Evolutionary conservation across 2,329 filamentous ascomycete genomes (phyloP).

Genomic region (Stachybotrys chlorohalonatus): DNA sequence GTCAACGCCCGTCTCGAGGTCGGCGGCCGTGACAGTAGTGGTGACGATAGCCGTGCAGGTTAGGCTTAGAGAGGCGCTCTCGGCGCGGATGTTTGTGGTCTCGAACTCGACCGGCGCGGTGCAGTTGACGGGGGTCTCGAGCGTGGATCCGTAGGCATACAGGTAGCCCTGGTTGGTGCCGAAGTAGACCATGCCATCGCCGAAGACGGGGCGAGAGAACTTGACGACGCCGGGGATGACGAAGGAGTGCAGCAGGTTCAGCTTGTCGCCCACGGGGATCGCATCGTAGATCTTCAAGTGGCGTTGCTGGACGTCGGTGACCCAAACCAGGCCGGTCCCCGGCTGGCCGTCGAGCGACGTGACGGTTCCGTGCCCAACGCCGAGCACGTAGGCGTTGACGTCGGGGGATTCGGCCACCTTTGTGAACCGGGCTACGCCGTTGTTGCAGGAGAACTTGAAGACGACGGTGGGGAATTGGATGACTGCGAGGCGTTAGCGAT

Average conservation of each 20-base stretch:
- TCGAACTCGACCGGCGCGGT: slow-evolving; percentile 39
- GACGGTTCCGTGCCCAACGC: slow-evolving; percentile 46
- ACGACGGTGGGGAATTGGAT: slow-evolving; percentile 46
- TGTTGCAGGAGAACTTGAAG: slow-evolving; percentile 47
- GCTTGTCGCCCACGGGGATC: slow-evolving; percentile 32
- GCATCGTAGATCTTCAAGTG: slow-evolving; percentile 45
- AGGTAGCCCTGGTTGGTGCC: slow-evolving; percentile 40
- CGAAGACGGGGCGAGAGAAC: slow-evolving; percentile 49
- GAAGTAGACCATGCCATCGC: slow-evolving; percentile 46
- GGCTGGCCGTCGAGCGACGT: slow-evolving; percentile 43
- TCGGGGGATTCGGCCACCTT: slow-evolving; percentile 41
- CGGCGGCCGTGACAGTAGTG: slow-evolving; percentile 30
- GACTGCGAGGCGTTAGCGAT: slow-evolving; percentile 17
- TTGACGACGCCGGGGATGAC: slow-evolving; percentile 43
- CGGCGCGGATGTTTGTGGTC: slow-evolving; percentile 28
- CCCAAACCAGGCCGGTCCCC: slow-evolving; percentile 49
- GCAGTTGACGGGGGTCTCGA: slow-evolving; percentile 45
- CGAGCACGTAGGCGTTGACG: slow-evolving; percentile 42
- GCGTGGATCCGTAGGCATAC: slow-evolving; percentile 47
- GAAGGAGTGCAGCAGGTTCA: slow-evolving; percentile 41
- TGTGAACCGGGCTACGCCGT: slow-evolving; percentile 42
- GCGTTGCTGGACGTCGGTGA: slow-evolving; percentile 42
- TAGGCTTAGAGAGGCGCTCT: slow-evolving; percentile 18
- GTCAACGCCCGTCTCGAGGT: slow-evolving; percentile 21
- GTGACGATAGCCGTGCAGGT: slow-evolving; percentile 39